Percentiles rank a stretch among this genome's conserved stretches.
phyloP scores from a whole-genome alignment of 306 rosid species.

The Mucuna pruriens region DNA sequence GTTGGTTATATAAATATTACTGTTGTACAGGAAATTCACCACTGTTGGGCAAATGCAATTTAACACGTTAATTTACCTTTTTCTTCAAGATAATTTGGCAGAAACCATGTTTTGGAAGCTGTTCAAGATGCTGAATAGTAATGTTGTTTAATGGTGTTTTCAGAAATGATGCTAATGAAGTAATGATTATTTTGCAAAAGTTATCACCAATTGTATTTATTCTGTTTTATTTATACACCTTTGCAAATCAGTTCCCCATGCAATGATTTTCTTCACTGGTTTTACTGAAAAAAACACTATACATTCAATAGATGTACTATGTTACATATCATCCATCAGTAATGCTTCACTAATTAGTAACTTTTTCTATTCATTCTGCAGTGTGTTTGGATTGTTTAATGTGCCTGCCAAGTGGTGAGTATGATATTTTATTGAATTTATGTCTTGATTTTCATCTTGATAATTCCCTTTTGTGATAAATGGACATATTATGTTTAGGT shows the following conservation, averaged over 20 bases:
- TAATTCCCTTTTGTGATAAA: constrained; percentile 28
- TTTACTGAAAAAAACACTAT: constrained; percentile 24
- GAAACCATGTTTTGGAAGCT: constrained; percentile 17
- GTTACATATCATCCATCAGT: neutral
- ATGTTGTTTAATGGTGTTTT: constrained; percentile 18
- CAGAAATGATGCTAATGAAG: constrained; percentile 15
- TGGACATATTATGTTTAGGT: constrained; percentile 61
- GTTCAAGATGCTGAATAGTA: constrained; percentile 5
- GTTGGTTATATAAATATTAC: constrained; percentile 46
- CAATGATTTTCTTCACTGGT: constrained; percentile 30
- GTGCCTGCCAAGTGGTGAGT: constrained; percentile 94
- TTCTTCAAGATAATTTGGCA: constrained; percentile 15
- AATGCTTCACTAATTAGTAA: constrained; percentile 30
- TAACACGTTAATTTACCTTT: constrained; percentile 11
- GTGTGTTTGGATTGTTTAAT: constrained; percentile 92
- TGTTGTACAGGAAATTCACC: neutral
- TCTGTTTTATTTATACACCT: constrained; percentile 10
- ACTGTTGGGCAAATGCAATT: neutral
- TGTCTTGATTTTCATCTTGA: constrained; percentile 18
- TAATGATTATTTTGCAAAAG: constrained; percentile 1
- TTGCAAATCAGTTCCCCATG: constrained; percentile 7
- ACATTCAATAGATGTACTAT: neutral
- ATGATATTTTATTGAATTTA: neutral
- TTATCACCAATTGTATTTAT: neutral
- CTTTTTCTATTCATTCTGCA: constrained; percentile 53